Base-by-base conservation (phyloP, 139 green algal species). In the Chlorella sp. region DNA sequence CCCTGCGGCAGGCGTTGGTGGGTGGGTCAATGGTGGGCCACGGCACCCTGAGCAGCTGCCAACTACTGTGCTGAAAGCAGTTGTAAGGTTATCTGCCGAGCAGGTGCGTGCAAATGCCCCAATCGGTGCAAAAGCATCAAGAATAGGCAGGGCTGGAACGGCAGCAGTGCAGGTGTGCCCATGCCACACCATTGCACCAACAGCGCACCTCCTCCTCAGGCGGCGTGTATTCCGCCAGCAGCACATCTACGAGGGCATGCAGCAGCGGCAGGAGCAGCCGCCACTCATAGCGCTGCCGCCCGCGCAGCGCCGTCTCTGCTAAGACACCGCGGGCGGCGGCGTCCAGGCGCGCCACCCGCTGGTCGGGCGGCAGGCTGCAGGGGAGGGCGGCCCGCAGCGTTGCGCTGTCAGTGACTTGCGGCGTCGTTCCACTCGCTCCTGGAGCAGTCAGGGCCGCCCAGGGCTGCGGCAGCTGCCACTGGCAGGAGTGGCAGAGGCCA, bases 231-330 rank as follows among this genome's bases (percentile, higher is more conserved):
- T 85, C 81, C 4, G 70, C 75, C 11, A 90, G 34, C 15, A 85
- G 32, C 4, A 32, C 36, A 81, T 94, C 83, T 3, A 95, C 51
- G 7, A 84, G 47, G 23, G 74, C 74, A 57, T 93, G 88, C 56
- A 94, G 73, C n/a, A 95, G 74, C 13, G 92, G 92, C 34, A 74
- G 41, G 34, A 95, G 63, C 25, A 94, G 51, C 1, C 65, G 38
- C 92, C 92, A 95, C 23, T 85, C 76, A 84, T 92, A 95, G 1
- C 92, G 88, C 21, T 93, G 76, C 0, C 71, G n/a, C 17, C 88
- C 90, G 7, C 83, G 90, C 1, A 91, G 62, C 17, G 92, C 92
- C 0, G 83, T 88, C 71, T 95, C 90, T 28, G 89, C 90, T 9
- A 95, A 38, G 20, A 95, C 87, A 11, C 92, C 91, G 20, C 86